Conservation (phyloP, 2,329 filamentous ascomycete species). For the Apiospora marii region DNA sequence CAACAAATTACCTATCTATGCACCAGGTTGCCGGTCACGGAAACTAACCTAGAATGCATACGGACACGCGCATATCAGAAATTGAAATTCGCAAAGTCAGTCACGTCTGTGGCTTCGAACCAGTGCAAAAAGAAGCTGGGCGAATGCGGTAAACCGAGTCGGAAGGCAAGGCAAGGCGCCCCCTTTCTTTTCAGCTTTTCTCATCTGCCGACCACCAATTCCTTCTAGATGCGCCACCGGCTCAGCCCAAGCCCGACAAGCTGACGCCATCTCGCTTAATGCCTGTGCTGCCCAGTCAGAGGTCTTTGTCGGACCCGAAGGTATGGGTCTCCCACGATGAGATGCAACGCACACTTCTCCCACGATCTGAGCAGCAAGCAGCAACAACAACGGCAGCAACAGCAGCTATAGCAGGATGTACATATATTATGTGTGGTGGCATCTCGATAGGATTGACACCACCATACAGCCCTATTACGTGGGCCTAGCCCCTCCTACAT, state of each 20-base stretch:
- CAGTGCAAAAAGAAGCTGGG: neutral
- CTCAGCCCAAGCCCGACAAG: slow-evolving; percentile 1
- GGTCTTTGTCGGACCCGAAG: neutral
- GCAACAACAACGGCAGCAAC: no score
- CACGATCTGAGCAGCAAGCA: neutral
- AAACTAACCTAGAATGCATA: neutral
- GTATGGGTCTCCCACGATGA: slow-evolving; percentile 9
- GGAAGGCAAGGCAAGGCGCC: neutral
- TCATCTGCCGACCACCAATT: slow-evolving; percentile 1
- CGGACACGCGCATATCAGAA: no score
- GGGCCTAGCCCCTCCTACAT: neutral
- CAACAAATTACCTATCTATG: neutral
- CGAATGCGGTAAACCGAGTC: neutral
- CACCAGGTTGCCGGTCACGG: no score
- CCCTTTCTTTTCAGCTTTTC: slow-evolving; percentile 2
- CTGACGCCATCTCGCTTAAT: slow-evolving; percentile 16
- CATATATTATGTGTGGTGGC: neutral
- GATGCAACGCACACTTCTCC: neutral
- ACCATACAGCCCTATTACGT: neutral
- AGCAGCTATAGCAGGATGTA: neutral
- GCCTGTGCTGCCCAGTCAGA: slow-evolving; percentile 5
- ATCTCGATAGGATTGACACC: neutral
- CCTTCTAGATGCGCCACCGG: slow-evolving; percentile 15
- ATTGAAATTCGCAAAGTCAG: neutral
- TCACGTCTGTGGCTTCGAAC: neutral